phyloP scores from a whole-genome alignment of 352 stramenopile species.

The Pythium periplocum region DNA sequence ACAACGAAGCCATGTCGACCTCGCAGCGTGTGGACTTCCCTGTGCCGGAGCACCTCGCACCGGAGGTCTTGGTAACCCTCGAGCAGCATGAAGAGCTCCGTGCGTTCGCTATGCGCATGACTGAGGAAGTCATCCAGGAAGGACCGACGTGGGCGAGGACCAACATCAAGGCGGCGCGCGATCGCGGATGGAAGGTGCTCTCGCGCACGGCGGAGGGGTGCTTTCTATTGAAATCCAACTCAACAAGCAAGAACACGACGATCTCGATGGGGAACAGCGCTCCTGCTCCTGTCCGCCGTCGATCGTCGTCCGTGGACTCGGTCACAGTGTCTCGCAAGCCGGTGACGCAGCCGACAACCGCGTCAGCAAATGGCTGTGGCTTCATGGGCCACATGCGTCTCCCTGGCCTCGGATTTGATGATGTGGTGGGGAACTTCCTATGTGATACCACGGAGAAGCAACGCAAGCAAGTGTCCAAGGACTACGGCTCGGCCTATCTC shows the following conservation, averaged over 20 bases:
- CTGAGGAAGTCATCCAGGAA: slow-evolving; percentile 43
- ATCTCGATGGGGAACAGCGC: background rate
- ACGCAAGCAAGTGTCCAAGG: slow-evolving; percentile 29
- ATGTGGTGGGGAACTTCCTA: slow-evolving; percentile 57
- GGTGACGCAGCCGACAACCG: no score
- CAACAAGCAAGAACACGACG: slow-evolving; percentile 19
- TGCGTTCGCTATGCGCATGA: slow-evolving; percentile 44
- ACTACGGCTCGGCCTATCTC: slow-evolving; percentile 48
- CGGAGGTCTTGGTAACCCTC: slow-evolving; percentile 37
- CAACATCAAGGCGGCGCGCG: slow-evolving; percentile 40
- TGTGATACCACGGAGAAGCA: slow-evolving; percentile 52
- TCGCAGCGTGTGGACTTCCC: slow-evolving; percentile 34
- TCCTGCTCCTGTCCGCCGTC: background rate
- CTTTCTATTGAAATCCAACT: slow-evolving; percentile 50
- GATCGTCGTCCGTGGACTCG: no score
- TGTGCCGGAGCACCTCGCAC: slow-evolving; percentile 40
- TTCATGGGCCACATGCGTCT: slow-evolving; percentile 56
- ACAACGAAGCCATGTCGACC: slow-evolving; percentile 3
- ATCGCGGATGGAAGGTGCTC: slow-evolving; percentile 51
- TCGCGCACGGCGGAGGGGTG: slow-evolving; percentile 34
- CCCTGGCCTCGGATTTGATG: slow-evolving; percentile 49
- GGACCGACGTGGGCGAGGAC: slow-evolving; percentile 58
- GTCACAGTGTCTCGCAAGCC: no score
- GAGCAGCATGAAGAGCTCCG: slow-evolving; percentile 62
- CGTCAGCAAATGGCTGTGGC: slow-evolving; percentile 5